These are phyloP conservation scores for Kwoniella sp. DNA, from an alignment of 768 basidiomycete species.

Conservation along the genomic window DNA sequence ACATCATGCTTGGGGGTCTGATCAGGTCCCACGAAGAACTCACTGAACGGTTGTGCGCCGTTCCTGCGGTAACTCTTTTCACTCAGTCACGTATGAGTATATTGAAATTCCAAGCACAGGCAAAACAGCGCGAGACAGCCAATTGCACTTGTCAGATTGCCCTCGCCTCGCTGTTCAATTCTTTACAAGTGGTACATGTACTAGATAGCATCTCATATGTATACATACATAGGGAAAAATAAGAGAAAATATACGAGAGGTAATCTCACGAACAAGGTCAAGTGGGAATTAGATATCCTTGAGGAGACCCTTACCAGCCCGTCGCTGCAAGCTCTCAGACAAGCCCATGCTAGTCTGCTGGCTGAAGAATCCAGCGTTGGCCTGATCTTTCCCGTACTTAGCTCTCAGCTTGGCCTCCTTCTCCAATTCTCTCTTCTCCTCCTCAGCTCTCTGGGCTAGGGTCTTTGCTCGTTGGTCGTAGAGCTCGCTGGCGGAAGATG, in stretches of 20 bases:
- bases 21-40: no score
- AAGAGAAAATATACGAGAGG: background rate
- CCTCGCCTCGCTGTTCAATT: no score
- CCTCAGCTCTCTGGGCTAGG: constrained; percentile 68
- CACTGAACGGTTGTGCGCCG: no score
- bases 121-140: no score
- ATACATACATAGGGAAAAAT: background rate
- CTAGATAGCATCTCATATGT: background rate
- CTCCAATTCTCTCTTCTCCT: constrained; percentile 76
- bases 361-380: constrained; percentile 77
- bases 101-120: no score
- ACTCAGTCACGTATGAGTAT: no score
- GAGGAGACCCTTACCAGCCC: constrained; percentile 54
- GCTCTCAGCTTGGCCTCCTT: constrained; percentile 69
- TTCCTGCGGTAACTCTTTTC: no score
- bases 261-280: background rate
- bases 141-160: no score
- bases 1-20: no score
- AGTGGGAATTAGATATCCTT: constrained; percentile 39
- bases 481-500: constrained; percentile 69
- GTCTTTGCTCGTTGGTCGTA: constrained; percentile 72
- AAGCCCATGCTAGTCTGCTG: constrained; percentile 64
- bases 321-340: constrained; percentile 49
- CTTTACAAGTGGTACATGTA: no score
- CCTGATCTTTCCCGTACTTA: constrained; percentile 65